Evolutionary conservation across 306 rosid genomes (phyloP).

Genomic region (Luffa acutangula): DNA sequence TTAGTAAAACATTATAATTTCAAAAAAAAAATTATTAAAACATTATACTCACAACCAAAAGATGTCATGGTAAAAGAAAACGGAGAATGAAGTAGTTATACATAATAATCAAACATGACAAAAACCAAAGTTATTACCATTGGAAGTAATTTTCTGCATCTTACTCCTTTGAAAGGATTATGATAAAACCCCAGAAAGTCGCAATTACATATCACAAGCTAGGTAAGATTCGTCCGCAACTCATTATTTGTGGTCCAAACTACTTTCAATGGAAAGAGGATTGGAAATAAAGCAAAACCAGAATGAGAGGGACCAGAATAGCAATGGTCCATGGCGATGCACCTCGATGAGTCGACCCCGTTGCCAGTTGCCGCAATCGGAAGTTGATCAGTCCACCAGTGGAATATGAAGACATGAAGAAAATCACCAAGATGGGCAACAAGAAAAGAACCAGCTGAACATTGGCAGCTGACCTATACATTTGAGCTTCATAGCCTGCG

Average conservation of each 20-base stretch:
- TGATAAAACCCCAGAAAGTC: background rate
- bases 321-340: constrained; percentile 42
- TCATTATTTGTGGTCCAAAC: constrained; percentile 24
- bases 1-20: too few species aligned
- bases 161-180: background rate
- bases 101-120: too few species aligned
- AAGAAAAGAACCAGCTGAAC: constrained; percentile 44
- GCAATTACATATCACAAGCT: background rate
- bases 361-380: constrained; percentile 5
- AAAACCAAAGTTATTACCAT: too few species aligned
- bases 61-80: too few species aligned
- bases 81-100: too few species aligned
- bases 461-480: constrained; percentile 21
- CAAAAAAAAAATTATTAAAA: too few species aligned
- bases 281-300: constrained; percentile 31
- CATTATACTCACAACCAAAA: too few species aligned
- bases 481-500: constrained; percentile 33
- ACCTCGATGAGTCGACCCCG: constrained; percentile 9
- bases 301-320: constrained; percentile 22
- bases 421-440: constrained; percentile 32
- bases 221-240: constrained; percentile 8
- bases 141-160: background rate
- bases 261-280: constrained; percentile 38
- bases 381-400: constrained; percentile 22
- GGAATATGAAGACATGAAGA: constrained; percentile 39